phyloP scores from a whole-genome alignment of 176 grass and related monocot genomes.

The Zoysia japonica region DNA sequence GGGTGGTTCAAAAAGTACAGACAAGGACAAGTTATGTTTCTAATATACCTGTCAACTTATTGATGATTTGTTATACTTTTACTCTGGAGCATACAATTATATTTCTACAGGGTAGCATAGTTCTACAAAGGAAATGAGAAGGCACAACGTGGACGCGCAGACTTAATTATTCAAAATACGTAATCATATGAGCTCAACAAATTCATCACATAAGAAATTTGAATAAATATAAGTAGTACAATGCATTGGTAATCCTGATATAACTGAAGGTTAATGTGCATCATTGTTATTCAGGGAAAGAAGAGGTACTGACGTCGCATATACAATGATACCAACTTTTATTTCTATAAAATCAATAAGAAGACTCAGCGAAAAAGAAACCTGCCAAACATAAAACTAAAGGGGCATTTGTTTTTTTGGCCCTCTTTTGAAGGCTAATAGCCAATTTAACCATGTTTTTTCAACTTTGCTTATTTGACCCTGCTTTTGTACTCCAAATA shows the following conservation, averaged over 20 bases:
- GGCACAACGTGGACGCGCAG: background rate
- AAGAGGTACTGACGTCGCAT: background rate
- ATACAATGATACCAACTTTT: background rate
- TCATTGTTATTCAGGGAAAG: slow-evolving; percentile 8
- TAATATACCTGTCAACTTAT: background rate
- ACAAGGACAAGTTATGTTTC: slow-evolving; percentile 15
- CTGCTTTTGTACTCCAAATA: too few species aligned
- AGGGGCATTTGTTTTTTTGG: too few species aligned
- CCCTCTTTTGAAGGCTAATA: too few species aligned
- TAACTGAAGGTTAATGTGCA: background rate
- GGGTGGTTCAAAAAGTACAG: background rate
- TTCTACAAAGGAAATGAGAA: background rate
- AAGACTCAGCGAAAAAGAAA: slow-evolving; percentile 14
- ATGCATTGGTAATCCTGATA: background rate
- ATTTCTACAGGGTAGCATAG: background rate
- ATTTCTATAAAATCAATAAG: slow-evolving; percentile 15
- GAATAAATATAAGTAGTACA: background rate
- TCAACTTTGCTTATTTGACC: too few species aligned
- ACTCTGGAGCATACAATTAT: background rate
- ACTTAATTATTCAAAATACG: background rate
- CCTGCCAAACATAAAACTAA: slow-evolving; percentile 11
- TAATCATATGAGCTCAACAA: slow-evolving; percentile 6
- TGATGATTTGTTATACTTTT: background rate
- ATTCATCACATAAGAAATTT: background rate
- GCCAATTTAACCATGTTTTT: too few species aligned